Percentiles rank a stretch among this genome's conserved stretches.
These are phyloP conservation scores for Aureobasidium sp. DNA, from an alignment of 2,329 filamentous ascomycete species.

Conservation along the genomic window DNA sequence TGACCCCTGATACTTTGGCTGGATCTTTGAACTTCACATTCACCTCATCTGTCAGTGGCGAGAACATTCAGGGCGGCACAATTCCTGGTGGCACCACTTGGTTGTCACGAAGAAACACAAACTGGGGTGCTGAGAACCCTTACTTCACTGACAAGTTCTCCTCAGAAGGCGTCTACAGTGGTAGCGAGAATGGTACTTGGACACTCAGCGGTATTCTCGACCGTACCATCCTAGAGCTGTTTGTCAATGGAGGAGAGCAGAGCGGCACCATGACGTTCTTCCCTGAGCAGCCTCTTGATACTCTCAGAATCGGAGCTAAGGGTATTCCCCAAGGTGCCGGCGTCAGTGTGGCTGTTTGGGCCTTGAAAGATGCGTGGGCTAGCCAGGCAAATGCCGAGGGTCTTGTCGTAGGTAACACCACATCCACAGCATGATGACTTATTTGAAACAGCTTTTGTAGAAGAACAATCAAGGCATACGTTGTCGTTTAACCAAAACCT, in stretches of 20 bases:
- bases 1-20: conserved; percentile 27
- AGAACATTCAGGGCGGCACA: conserved; percentile 45
- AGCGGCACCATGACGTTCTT: conserved; percentile 48
- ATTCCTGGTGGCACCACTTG: conserved; percentile 45
- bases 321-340: conserved; percentile 32
- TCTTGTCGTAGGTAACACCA: conserved; percentile 32
- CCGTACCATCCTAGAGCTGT: conserved; percentile 49
- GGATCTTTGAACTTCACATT: conserved; percentile 49
- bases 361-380: conserved; percentile 34
- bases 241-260: conserved; percentile 46
- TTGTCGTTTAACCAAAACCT: too few species aligned
- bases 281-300: conserved; percentile 38
- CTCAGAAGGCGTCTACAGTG: conserved; percentile 25
- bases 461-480: too few species aligned
- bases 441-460: too few species aligned
- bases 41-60: conserved; percentile 42
- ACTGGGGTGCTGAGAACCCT: conserved; percentile 44
- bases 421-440: conserved; percentile 10
- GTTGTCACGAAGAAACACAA: conserved; percentile 43
- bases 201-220: conserved; percentile 47
- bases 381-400: conserved; percentile 25
- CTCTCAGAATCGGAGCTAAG: conserved; percentile 30
- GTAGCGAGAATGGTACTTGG: conserved; percentile 28
- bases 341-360: conserved; percentile 36
- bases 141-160: conserved; percentile 52